Conservation (phyloP, 2,329 filamentous ascomycete genomes). For the Phialemoniopsis sp. region DNA sequence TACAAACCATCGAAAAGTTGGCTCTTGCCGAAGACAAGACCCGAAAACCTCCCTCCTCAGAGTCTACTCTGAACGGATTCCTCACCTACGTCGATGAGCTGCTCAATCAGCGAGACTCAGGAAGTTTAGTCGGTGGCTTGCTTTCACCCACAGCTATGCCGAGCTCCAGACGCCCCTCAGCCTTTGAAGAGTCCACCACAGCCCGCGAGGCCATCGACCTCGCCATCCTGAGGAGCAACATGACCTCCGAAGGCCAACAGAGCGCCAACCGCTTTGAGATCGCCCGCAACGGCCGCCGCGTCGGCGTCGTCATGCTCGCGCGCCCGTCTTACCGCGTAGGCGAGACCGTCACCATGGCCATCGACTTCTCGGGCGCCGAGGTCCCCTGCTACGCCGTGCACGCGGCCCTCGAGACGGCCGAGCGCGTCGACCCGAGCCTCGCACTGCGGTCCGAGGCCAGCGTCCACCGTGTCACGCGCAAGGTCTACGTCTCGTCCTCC, state of each 20-base stretch:
- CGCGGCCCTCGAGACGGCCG: conserved; percentile 78
- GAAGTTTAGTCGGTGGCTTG: conserved; percentile 52
- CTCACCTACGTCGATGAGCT: conserved; percentile 74
- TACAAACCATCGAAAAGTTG: conserved; percentile 45
- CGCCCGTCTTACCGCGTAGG: conserved; percentile 86
- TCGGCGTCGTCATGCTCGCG: conserved; percentile 85
- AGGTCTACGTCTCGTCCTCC: conserved; percentile 71
- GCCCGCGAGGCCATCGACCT: conserved; percentile 87
- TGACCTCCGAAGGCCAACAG: conserved; percentile 62
- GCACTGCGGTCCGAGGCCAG: conserved; percentile 82
- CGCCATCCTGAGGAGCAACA: conserved; percentile 80
- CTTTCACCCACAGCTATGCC: conserved; percentile 66
- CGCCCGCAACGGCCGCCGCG: conserved; percentile 83
- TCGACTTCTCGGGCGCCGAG: conserved; percentile 77
- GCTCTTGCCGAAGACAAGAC: conserved; percentile 14
- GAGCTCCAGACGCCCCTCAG: conserved; percentile 51
- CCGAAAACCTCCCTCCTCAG: conserved; percentile 18
- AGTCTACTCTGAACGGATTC: conserved; percentile 60
- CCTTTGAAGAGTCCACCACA: conserved; percentile 52
- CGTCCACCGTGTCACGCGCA: conserved; percentile 81
- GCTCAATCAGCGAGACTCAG: conserved; percentile 42
- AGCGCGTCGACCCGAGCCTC: conserved; percentile 75
- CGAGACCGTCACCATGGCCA: conserved; percentile 76
- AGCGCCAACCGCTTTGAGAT: conserved; percentile 96
- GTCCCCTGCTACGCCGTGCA: conserved; percentile 84